Conservation (phyloP, 2,329 filamentous ascomycete genomes). For the Cladobotryum mycophilum region DNA sequence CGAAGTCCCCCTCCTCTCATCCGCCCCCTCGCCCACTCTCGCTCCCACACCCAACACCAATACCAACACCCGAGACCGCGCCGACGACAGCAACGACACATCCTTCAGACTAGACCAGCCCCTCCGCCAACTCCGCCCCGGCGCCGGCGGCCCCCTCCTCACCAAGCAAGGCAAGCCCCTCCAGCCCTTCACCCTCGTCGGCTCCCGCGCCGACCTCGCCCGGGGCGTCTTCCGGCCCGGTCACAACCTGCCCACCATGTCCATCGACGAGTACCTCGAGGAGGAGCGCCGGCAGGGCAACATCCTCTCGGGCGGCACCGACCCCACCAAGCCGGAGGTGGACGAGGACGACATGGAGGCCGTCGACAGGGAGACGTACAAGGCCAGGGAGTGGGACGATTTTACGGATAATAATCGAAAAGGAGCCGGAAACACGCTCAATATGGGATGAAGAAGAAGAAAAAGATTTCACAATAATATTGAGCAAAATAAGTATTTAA, state of each 20-base stretch:
- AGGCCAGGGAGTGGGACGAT: constrained; percentile 92
- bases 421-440: constrained; percentile 75
- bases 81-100: constrained; percentile 37
- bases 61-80: constrained; percentile 32
- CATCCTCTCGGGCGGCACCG: constrained; percentile 86
- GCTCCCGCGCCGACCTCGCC: constrained; percentile 66
- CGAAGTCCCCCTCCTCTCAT: constrained; percentile 74
- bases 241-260: constrained; percentile 95
- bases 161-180: constrained; percentile 76
- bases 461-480: not conserved
- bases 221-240: constrained; percentile 82
- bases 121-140: constrained; percentile 44
- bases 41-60: constrained; percentile 12
- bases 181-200: constrained; percentile 82
- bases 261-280: constrained; percentile 93
- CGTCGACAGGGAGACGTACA: constrained; percentile 84
- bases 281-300: constrained; percentile 80
- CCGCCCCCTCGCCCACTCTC: constrained; percentile 55
- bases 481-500: not conserved
- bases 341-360: constrained; percentile 90
- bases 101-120: constrained; percentile 69
- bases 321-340: constrained; percentile 61
- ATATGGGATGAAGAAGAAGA: constrained; percentile 65
- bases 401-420: constrained; percentile 84
- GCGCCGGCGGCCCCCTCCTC: constrained; percentile 64